Base-by-base conservation (phyloP, 805 yeast species). In the Suhomyces tanzawaensis region DNA sequence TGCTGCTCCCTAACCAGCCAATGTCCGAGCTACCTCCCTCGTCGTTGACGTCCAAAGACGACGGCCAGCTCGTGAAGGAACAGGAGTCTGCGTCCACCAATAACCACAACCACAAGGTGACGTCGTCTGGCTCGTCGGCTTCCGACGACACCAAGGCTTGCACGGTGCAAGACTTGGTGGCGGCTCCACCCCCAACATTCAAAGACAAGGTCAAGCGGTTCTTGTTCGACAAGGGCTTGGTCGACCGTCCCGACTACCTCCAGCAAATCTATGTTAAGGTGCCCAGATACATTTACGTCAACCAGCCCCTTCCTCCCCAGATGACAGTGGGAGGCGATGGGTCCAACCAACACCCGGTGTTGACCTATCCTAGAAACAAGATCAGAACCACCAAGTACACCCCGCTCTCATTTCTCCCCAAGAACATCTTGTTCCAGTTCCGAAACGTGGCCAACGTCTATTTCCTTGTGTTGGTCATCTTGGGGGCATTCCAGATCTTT, bases 311-410 rank as follows among this genome's bases (percentile, higher is more conserved):
- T 28, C 83, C 84, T 1, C 58, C 53, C 4, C 56, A 64, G 15
- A 64, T 66, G 60, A 29, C 34, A 19, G 39, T 24, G 28, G 46
- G 42, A 19, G 32, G 53, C 11, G 62, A 61, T 13, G 33, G 41
- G n/a, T 19, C 24, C 15, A 19, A 11, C 24, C 9, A 11, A 14
- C 36, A 25, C 17, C 76, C 77, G 3, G 49, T 58, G 14, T 48
- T 61, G 1, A 32, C 42, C 3, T 78, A 72, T 48, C 72, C 79
- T 4, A 56, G 81, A 49, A 79, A 79, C 53, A 79, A 78, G 54
- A 74, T 79, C 40, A 68, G 82, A 58, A 78, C 84, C 8, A 77
- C 83, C 4, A 79, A 77, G 55, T 79, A 79, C 51, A 78, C 83
- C 6, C 81, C 82, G 6, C 42, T 77, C 31, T 61, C 76, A 17